These are phyloP conservation scores for Neopestalotiopsis sp. DNA, from an alignment of 2,329 filamentous ascomycete genomes.

Conservation along the genomic window DNA sequence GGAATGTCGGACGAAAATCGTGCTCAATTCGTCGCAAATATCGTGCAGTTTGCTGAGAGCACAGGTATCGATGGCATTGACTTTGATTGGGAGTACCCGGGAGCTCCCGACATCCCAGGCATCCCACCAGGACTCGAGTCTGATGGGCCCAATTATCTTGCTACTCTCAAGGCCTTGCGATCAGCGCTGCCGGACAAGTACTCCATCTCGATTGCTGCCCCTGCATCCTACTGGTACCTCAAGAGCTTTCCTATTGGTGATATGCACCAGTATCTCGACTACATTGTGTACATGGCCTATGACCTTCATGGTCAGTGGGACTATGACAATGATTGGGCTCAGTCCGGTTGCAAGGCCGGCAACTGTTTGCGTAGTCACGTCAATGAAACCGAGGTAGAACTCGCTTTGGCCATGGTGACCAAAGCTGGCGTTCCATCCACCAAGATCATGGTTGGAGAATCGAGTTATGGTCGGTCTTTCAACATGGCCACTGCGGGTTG, in stretches of 20 bases:
- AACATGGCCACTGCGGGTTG: slow-evolving; percentile 38
- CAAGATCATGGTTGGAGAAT: slow-evolving; percentile 39
- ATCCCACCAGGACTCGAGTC: slow-evolving; percentile 12
- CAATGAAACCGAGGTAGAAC: slow-evolving; percentile 44
- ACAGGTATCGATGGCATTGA: slow-evolving; percentile 22
- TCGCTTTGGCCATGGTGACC: slow-evolving; percentile 42
- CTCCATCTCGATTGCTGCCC: slow-evolving; percentile 41
- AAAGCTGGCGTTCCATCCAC: slow-evolving; percentile 37
- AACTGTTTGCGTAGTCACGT: slow-evolving; percentile 43
- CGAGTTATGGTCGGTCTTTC: slow-evolving; percentile 40
- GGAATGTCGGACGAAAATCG: no score
- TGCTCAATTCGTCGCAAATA: no score
- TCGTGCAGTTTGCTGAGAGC: no score
- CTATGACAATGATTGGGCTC: slow-evolving; percentile 1
- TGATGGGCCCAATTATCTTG: no score
- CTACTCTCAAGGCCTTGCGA: no score
- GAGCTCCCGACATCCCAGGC: slow-evolving; percentile 20
- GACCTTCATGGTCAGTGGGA: slow-evolving; percentile 41
- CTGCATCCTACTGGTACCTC: slow-evolving; percentile 47
- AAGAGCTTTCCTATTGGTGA: slow-evolving; percentile 39
- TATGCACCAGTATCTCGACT: slow-evolving; percentile 30
- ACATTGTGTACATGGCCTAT: slow-evolving; percentile 44
- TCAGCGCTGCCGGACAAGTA: not conserved
- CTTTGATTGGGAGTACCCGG: slow-evolving; percentile 25
- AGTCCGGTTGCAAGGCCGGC: slow-evolving; percentile 21